These are phyloP conservation scores for Ceratobasidium theobromae DNA, from an alignment of 1,284 basidiomycete species.

Conservation along the genomic window DNA sequence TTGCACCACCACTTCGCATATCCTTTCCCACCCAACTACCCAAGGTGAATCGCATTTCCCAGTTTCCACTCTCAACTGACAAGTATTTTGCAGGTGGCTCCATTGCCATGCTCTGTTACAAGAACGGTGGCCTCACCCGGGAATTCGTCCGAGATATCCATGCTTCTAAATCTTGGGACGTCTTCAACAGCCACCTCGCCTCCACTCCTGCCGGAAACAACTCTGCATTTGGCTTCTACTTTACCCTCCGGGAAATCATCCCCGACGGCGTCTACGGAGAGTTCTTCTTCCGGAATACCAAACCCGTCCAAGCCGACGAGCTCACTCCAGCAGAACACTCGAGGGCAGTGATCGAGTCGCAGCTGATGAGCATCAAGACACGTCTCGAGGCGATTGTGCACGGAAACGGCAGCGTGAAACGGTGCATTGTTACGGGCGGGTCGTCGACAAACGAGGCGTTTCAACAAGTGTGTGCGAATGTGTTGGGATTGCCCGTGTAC, in stretches of 20 bases:
- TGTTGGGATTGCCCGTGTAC: conserved; percentile 73
- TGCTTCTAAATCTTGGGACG: conserved; percentile 63
- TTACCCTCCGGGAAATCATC: conserved; percentile 82
- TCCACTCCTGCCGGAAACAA: conserved; percentile 60
- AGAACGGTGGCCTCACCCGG: conserved; percentile 80
- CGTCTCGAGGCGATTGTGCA: conserved; percentile 65
- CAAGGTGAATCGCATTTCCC: background rate
- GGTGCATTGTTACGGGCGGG: conserved; percentile 80
- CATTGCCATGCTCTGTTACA: conserved; percentile 81
- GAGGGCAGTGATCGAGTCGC: conserved; percentile 83
- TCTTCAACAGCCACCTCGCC: conserved; percentile 70
- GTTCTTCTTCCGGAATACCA: conserved; percentile 56
- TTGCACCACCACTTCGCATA: conserved; percentile 72
- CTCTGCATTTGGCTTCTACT: conserved; percentile 67
- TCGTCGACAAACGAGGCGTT: conserved; percentile 75
- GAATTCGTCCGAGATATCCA: conserved; percentile 77
- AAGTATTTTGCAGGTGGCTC: conserved; percentile 50
- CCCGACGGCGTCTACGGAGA: conserved; percentile 69
- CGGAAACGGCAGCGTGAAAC: conserved; percentile 45
- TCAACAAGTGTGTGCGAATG: conserved; percentile 73
- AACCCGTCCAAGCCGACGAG: conserved; percentile 42
- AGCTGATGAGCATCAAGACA: conserved; percentile 76
- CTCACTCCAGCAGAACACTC: conserved; percentile 61
- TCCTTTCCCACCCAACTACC: conserved; percentile 68
- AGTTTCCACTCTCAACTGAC: background rate